phyloP scores from a whole-genome alignment of 768 basidiomycete species.

The Mycena latifolia region DNA sequence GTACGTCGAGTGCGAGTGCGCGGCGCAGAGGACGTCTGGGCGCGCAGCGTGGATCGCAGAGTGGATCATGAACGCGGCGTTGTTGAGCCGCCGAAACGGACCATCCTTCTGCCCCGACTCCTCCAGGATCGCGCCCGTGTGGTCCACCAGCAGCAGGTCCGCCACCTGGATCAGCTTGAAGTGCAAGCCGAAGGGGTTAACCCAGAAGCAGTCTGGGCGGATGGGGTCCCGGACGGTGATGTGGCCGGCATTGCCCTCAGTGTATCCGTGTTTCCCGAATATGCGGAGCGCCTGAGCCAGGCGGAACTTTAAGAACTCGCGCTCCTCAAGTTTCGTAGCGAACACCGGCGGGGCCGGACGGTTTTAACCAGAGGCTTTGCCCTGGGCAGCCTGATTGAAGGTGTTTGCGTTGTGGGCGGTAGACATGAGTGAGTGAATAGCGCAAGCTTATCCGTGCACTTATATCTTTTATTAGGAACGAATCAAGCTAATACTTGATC shows the following conservation, averaged over 20 bases:
- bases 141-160: constrained; percentile 61
- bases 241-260: constrained; percentile 63
- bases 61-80: constrained; percentile 53
- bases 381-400: too few species aligned
- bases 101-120: constrained; percentile 41
- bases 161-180: constrained; percentile 58
- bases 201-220: constrained; percentile 59
- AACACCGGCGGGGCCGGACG: constrained; percentile 53
- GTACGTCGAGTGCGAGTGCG: constrained; percentile 61
- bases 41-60: constrained; percentile 60
- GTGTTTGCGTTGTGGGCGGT: too few species aligned
- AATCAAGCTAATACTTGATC: too few species aligned
- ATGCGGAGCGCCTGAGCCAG: constrained; percentile 61
- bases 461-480: too few species aligned
- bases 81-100: constrained; percentile 43
- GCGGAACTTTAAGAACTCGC: constrained; percentile 57
- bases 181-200: constrained; percentile 61
- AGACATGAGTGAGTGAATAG: too few species aligned
- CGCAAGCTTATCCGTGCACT: too few species aligned
- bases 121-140: constrained; percentile 40
- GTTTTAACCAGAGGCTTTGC: constrained; percentile 35
- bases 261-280: constrained; percentile 63
- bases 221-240: constrained; percentile 63
- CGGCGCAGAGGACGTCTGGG: constrained; percentile 60
- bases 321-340: constrained; percentile 49